These are phyloP conservation scores for Phaeosphaeria sp. DNA, from an alignment of 2,329 filamentous ascomycete species.

Conservation along the genomic window DNA sequence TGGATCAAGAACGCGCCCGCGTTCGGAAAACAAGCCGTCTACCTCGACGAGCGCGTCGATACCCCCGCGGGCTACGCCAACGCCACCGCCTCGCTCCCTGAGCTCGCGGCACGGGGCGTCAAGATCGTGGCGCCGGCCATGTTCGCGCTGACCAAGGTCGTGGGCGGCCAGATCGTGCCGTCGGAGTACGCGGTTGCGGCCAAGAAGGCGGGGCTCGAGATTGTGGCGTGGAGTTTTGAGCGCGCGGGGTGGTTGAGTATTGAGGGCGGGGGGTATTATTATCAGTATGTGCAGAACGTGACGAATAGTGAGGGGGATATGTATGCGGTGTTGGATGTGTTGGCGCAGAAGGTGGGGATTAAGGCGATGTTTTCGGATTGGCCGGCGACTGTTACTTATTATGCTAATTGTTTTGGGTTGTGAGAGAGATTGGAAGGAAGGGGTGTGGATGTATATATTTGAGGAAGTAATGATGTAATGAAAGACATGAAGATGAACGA, in stretches of 20 bases:
- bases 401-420: slow-evolving; percentile 71
- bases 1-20: slow-evolving; percentile 69
- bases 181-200: slow-evolving; percentile 68
- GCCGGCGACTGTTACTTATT: slow-evolving; percentile 72
- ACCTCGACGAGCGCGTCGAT: slow-evolving; percentile 67
- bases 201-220: slow-evolving; percentile 66
- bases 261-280: slow-evolving; percentile 53
- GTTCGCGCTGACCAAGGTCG: slow-evolving; percentile 64
- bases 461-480: slow-evolving; percentile 4
- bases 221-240: slow-evolving; percentile 74
- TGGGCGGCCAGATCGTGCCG: slow-evolving; percentile 64
- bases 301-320: slow-evolving; percentile 69
- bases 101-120: slow-evolving; percentile 65
- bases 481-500: too few relatives aligned
- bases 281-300: slow-evolving; percentile 53
- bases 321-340: slow-evolving; percentile 69
- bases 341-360: slow-evolving; percentile 67
- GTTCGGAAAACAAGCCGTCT: slow-evolving; percentile 68
- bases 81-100: slow-evolving; percentile 65
- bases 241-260: slow-evolving; percentile 66
- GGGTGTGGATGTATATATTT: not conserved
- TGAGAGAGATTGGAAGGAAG: slow-evolving; percentile 8
- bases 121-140: slow-evolving; percentile 69
- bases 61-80: slow-evolving; percentile 57
- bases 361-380: slow-evolving; percentile 72